Evolutionary conservation across 2,329 filamentous ascomycete genomes (phyloP).

Genomic region (Tolypocladium pustulatum): DNA sequence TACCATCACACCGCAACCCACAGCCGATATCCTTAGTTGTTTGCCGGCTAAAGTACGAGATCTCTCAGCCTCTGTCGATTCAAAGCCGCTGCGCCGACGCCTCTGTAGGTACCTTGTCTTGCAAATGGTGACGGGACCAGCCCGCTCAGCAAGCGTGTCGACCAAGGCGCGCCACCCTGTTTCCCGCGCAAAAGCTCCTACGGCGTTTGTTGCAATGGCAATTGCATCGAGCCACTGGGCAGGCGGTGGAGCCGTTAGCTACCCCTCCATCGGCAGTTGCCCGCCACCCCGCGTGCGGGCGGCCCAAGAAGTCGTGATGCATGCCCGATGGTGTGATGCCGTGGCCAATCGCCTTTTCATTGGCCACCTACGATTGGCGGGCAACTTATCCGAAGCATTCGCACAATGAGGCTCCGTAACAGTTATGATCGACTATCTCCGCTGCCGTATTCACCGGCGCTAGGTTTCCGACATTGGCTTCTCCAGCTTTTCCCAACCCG

Average conservation of each 20-base stretch:
- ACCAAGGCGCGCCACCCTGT: not conserved
- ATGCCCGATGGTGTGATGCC: not conserved
- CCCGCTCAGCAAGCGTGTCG: not conserved
- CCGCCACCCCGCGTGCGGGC: not conserved
- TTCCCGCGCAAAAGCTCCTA: too few relatives aligned
- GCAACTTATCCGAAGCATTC: not conserved
- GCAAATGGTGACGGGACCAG: too few relatives aligned
- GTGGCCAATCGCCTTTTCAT: not conserved
- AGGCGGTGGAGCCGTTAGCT: not conserved
- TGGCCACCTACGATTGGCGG: not conserved
- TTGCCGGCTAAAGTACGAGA: too few relatives aligned
- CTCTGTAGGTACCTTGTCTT: too few relatives aligned
- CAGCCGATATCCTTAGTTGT: too few relatives aligned
- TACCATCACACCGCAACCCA: too few relatives aligned
- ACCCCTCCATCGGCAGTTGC: not conserved
- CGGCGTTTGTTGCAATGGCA: too few relatives aligned
- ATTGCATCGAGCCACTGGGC: not conserved
- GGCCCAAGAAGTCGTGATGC: not conserved
- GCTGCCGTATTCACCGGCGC: not conserved
- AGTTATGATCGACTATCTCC: not conserved
- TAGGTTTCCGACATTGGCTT: not conserved
- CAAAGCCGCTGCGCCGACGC: too few relatives aligned
- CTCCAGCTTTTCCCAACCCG: not conserved
- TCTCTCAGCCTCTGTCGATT: too few relatives aligned
- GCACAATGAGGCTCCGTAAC: not conserved